A percentile compares a stretch with the other conserved stretches of the same genome.
These are phyloP conservation scores for Pythium rhizo-oryzae DNA, from an alignment of 352 stramenopile species.

Conservation along the genomic window DNA sequence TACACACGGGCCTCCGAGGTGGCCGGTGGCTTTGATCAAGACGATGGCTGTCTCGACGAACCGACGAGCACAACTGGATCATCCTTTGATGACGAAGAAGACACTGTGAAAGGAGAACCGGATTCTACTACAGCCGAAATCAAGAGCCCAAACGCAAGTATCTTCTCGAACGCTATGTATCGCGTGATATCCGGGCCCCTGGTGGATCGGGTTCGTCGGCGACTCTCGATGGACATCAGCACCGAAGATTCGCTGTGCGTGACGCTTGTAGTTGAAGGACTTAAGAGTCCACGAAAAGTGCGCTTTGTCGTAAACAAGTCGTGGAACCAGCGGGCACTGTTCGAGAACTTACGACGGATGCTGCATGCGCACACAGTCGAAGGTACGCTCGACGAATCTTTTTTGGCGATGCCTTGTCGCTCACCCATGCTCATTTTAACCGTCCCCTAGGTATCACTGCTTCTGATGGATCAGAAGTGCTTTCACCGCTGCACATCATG, in stretches of 20 bases:
- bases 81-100: conserved; percentile 62
- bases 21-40: conserved; percentile 23
- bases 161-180: conserved; percentile 85
- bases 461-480: conserved; percentile 57
- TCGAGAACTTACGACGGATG: conserved; percentile 72
- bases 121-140: conserved; percentile 10
- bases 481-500: conserved; percentile 78
- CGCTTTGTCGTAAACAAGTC: conserved; percentile 79
- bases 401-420: background rate
- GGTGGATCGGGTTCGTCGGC: conserved; percentile 73
- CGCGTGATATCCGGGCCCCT: conserved; percentile 78
- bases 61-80: conserved; percentile 41
- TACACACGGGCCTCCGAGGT: conserved; percentile 46
- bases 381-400: conserved; percentile 30
- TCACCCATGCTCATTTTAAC: conserved; percentile 1
- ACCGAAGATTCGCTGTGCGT: conserved; percentile 77
- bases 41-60: conserved; percentile 22
- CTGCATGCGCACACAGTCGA: conserved; percentile 70
- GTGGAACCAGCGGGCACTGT: conserved; percentile 55
- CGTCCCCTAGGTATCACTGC: conserved; percentile 45
- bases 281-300: conserved; percentile 58
- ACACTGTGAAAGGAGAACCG: conserved; percentile 35
- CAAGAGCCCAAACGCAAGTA: conserved; percentile 53
- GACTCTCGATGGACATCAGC: conserved; percentile 78
- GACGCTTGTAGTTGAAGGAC: conserved; percentile 66